phyloP scores from a whole-genome alignment of 2,329 filamentous ascomycete genomes.

The Colletotrichum sp. region DNA sequence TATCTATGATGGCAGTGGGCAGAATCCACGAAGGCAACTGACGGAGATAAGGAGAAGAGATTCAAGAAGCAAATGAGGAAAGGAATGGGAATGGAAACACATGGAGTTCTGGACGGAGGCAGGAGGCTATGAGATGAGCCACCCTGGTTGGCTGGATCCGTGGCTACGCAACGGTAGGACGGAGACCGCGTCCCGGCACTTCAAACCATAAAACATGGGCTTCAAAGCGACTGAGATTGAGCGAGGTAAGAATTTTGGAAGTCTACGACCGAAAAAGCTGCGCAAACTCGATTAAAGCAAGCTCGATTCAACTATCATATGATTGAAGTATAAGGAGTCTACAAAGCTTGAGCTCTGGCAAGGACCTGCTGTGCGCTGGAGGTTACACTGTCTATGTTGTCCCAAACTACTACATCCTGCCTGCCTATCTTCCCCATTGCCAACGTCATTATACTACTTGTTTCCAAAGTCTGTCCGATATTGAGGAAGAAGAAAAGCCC shows the following conservation, averaged over 20 bases:
- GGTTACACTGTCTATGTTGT: not conserved
- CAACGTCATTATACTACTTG: not conserved
- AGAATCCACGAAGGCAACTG: not conserved
- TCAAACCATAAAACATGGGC: not conserved
- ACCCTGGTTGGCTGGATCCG: rapidly evolving
- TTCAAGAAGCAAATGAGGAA: not conserved
- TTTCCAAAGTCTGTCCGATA: not conserved
- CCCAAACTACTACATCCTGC: not conserved
- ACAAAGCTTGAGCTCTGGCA: not conserved
- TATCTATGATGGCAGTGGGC: not conserved
- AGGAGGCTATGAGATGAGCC: rapidly evolving
- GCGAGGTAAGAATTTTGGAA: not conserved
- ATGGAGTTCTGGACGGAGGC: rapidly evolving
- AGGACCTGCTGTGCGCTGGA: not conserved
- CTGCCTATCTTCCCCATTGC: not conserved
- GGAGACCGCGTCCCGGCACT: not conserved
- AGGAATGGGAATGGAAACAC: not conserved
- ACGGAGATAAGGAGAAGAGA: not conserved
- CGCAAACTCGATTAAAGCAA: not conserved
- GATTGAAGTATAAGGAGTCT: not conserved
- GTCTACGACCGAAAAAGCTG: not conserved
- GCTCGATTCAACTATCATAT: rapidly evolving
- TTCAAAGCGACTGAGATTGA: not conserved
- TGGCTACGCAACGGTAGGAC: not conserved
- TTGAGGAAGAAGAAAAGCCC: not conserved